phyloP scores from a whole-genome alignment of 2,329 filamentous ascomycete species.

The Emergomyces orientalis region DNA sequence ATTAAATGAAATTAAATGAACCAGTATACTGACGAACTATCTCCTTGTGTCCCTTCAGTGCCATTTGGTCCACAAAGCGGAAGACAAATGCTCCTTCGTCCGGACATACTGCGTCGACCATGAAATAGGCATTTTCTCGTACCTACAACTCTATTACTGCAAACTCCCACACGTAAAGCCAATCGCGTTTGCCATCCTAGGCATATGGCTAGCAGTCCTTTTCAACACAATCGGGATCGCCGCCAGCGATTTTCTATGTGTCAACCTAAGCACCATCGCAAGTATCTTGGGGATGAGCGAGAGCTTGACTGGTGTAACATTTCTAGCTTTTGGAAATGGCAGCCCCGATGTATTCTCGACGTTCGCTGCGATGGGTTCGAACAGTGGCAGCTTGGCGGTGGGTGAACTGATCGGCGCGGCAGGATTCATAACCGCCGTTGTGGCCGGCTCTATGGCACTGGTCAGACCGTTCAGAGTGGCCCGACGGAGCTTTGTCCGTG shows the following conservation, averaged over 20 bases:
- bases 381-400: constrained; percentile 92
- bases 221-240: constrained; percentile 97
- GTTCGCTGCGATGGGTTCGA: constrained; percentile 93
- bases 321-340: constrained; percentile 93
- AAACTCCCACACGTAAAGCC: constrained; percentile 57
- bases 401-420: constrained; percentile 93
- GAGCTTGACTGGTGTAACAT: constrained; percentile 91
- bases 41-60: constrained; percentile 46
- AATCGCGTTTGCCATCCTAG: constrained; percentile 67
- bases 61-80: constrained; percentile 63
- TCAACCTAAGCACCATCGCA: constrained; percentile 90
- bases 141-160: constrained; percentile 89
- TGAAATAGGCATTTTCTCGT: constrained; percentile 80
- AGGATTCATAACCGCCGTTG: constrained; percentile 90
- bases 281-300: constrained; percentile 85
- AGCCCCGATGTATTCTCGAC: constrained; percentile 98
- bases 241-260: constrained; percentile 95
- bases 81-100: constrained; percentile 82
- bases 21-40: not conserved
- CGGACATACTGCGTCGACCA: constrained; percentile 74
- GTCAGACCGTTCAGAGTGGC: constrained; percentile 92
- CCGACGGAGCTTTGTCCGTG: constrained; percentile 78
- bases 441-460: constrained; percentile 92
- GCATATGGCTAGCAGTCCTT: constrained; percentile 75
- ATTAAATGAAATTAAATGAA: not conserved